These are phyloP conservation scores for Leccinellum luteum DNA, from an alignment of 768 basidiomycete genomes.

Conservation along the genomic window DNA sequence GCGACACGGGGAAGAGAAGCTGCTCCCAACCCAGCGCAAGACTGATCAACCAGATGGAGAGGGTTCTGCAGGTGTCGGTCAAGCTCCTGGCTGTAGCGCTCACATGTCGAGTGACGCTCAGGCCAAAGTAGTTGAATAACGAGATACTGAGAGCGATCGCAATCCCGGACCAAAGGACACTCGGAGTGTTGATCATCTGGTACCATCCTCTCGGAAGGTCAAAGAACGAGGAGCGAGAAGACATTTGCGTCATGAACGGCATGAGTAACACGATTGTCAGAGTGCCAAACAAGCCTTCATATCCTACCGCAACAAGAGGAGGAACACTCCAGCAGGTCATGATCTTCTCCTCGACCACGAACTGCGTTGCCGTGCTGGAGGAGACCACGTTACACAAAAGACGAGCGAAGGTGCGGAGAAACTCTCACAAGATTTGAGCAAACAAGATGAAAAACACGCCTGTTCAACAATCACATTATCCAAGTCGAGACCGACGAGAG, in stretches of 20 bases:
- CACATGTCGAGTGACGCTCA: slow-evolving; percentile 90
- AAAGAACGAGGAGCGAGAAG: slow-evolving; percentile 69
- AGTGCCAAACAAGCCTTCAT: slow-evolving; percentile 90
- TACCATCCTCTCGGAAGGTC: slow-evolving; percentile 87
- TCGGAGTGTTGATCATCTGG: slow-evolving; percentile 80
- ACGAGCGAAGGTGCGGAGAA: neutral
- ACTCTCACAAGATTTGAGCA: slow-evolving; percentile 88
- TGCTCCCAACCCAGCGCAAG: slow-evolving; percentile 89
- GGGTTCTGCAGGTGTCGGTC: slow-evolving; percentile 92
- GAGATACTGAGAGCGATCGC: slow-evolving; percentile 77
- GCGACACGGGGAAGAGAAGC: slow-evolving; percentile 74
- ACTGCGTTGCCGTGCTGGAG: slow-evolving; percentile 81
- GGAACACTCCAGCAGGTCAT: slow-evolving; percentile 83
- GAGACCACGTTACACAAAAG: slow-evolving; percentile 1
- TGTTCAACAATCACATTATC: slow-evolving; percentile 29
- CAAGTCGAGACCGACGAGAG: slow-evolving; percentile 11
- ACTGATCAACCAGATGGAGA: slow-evolving; percentile 94
- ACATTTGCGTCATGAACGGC: slow-evolving; percentile 74
- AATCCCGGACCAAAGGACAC: slow-evolving; percentile 63
- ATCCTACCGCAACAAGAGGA: slow-evolving; percentile 91
- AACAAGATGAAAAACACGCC: slow-evolving; percentile 91
- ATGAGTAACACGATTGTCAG: slow-evolving; percentile 75
- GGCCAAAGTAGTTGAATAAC: slow-evolving; percentile 85
- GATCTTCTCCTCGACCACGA: slow-evolving; percentile 96
- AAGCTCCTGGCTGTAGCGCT: slow-evolving; percentile 90